phyloP scores from a whole-genome alignment of 2,329 filamentous ascomycete genomes.

The Trichoderma arundinaceum region DNA sequence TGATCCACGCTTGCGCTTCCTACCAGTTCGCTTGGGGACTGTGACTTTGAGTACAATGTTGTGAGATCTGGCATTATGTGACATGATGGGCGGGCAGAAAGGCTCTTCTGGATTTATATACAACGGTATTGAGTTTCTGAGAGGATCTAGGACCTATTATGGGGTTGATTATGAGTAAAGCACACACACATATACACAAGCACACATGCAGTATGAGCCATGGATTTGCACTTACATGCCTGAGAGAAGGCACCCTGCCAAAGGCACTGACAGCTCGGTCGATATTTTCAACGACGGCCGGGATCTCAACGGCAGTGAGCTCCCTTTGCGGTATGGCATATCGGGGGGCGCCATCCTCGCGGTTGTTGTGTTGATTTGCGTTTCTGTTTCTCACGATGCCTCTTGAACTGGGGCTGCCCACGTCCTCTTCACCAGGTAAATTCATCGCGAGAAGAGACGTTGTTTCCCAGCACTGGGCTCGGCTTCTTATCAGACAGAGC shows the following conservation, averaged over 20 bases:
- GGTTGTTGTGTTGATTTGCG: constrained; percentile 2
- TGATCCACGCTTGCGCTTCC: constrained; percentile 82
- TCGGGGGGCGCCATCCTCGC: constrained; percentile 41
- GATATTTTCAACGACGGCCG: constrained; percentile 52
- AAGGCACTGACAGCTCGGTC: constrained; percentile 52
- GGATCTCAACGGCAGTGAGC: constrained; percentile 51
- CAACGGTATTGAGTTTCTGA: constrained; percentile 64
- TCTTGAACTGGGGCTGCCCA: constrained; percentile 9
- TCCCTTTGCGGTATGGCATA: constrained; percentile 45
- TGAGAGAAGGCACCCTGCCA: constrained; percentile 47
- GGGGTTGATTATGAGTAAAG: background rate
- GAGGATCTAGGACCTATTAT: constrained; percentile 53
- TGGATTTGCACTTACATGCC: constrained; percentile 43
- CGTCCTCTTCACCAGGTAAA: constrained; percentile 10
- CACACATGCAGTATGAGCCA: background rate
- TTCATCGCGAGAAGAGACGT: background rate
- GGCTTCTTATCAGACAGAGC: background rate
- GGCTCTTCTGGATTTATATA: constrained; percentile 81
- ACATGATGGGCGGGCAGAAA: constrained; percentile 77
- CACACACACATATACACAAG: background rate
- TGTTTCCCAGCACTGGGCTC: background rate
- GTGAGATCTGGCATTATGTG: constrained; percentile 75
- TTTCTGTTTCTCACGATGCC: background rate
- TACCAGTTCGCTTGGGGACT: constrained; percentile 83
- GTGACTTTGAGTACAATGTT: constrained; percentile 87